Percentiles rank a stretch among this genome's conserved stretches.
These are phyloP conservation scores for Limnanthes douglasii DNA, from an alignment of 345 rosid genomes.

Conservation along the genomic window DNA sequence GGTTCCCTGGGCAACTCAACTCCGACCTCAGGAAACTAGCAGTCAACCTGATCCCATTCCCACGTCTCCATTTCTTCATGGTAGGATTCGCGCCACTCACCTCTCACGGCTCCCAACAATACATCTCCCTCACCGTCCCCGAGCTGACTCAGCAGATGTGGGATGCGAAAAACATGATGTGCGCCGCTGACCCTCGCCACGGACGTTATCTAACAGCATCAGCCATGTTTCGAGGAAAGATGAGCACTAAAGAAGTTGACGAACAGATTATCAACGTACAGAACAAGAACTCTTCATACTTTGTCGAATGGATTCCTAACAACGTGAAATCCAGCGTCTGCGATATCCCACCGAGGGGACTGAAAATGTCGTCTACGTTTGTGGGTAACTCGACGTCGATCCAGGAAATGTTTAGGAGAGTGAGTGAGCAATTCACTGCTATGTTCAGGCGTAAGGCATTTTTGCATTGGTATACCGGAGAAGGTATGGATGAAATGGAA, in stretches of 20 bases:
- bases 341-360: slow-evolving; percentile 10
- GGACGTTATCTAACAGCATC: slow-evolving; percentile 13
- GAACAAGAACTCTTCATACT: slow-evolving; percentile 12
- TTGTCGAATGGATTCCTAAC: slow-evolving; percentile 14
- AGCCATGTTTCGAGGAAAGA: slow-evolving; percentile 10
- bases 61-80: slow-evolving; percentile 15
- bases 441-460: slow-evolving; percentile 12
- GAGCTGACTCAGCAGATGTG: slow-evolving; percentile 12
- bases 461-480: slow-evolving; percentile 12
- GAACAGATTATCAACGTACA: slow-evolving; percentile 9
- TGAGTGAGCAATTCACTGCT: slow-evolving; percentile 11
- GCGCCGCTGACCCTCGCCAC: slow-evolving; percentile 13
- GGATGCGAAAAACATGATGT: slow-evolving; percentile 15
- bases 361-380: slow-evolving; percentile 9
- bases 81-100: slow-evolving; percentile 11
- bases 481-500: slow-evolving; percentile 13
- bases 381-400: slow-evolving; percentile 9
- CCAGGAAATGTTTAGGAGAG: slow-evolving; percentile 13
- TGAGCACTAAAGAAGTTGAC: slow-evolving; percentile 11
- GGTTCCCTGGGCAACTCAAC: slow-evolving; percentile 11
- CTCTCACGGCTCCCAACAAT: slow-evolving; percentile 10
- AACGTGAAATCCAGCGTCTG: slow-evolving; percentile 10
- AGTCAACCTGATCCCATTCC: slow-evolving; percentile 12
- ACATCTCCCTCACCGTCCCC: slow-evolving; percentile 9
- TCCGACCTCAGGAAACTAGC: slow-evolving; percentile 11